Base-by-base conservation (phyloP, 352 stramenopile species). In the Pythium brachiatum region DNA sequence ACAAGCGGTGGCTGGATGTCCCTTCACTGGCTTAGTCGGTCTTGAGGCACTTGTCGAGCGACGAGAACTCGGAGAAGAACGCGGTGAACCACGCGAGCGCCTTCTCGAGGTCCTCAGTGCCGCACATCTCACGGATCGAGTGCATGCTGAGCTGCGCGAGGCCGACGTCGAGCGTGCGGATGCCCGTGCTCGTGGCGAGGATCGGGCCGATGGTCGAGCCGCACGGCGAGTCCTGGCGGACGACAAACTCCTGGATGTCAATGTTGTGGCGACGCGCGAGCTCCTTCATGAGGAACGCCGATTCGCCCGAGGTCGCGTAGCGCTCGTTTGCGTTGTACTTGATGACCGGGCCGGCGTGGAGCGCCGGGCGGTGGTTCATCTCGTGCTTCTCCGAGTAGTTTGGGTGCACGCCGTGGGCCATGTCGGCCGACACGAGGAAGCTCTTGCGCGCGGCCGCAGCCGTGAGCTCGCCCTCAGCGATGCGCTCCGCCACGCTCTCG, bases 301-400 rank as follows among this genome's bases (percentile, higher is more conserved):
- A 98, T 15, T 98, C 83, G 39, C 83, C 84, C 52, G 90, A 98
- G 7, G 97, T 99, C 16, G 96, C 89, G 68, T 99, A 99, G 47
- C 96, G 81, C 74, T 99, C 95, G 75, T 99, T 99, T 31, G 86
- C 83, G 73, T 99, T 99, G 72, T 97, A 90, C 82, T 99, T 99
- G 65, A 99, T 98, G n/a, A 99, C 97, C 59, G 97, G 80, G n/a
- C 95, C 96, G 15, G 64, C 75, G 73, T 98, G 95, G 64, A 99
- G 77, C 52, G 86, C 82, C 7, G 95, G 95, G 18, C 86, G 80
- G 78, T 98, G 95, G 63, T 95, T 92, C 52, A 81, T 62, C 62
- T 99, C 97, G 76, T 99, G 97, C 68, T 98, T 98, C 11, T 93
- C 83, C 44, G 84, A 69, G 79, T 99, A 99, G 71, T 99, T 99